Evolutionary conservation across 345 rosid genomes (phyloP).

Genomic region (Viola odorata): DNA sequence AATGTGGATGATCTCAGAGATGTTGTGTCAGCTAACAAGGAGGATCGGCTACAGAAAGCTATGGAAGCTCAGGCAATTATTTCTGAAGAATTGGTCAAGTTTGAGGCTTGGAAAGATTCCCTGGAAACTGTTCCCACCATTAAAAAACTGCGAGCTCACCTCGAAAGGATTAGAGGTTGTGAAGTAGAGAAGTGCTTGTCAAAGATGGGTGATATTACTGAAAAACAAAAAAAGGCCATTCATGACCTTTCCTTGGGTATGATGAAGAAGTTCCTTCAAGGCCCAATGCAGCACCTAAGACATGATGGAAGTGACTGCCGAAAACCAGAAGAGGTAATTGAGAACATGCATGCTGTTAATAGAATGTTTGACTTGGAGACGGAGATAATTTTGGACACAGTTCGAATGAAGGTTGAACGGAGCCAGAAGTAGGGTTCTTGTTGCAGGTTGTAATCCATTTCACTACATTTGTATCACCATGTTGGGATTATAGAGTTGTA

Average conservation of each 20-base stretch:
- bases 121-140: constrained; percentile 22
- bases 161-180: constrained; percentile 20
- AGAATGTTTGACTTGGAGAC: constrained; percentile 22
- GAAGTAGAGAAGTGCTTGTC: constrained; percentile 21
- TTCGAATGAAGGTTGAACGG: constrained; percentile 17
- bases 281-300: constrained; percentile 29
- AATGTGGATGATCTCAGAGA: constrained; percentile 24
- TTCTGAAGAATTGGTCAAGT: constrained; percentile 12
- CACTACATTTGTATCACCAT: not conserved
- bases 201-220: constrained; percentile 19
- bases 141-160: constrained; percentile 17
- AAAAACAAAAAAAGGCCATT: constrained; percentile 11
- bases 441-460: not conserved
- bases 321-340: constrained; percentile 16
- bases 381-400: constrained; percentile 14
- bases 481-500: not conserved
- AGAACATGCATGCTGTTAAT: constrained; percentile 19
- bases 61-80: constrained; percentile 18
- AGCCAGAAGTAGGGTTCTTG: constrained; percentile 9
- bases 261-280: constrained; percentile 20
- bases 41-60: constrained; percentile 23
- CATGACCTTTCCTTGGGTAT: constrained; percentile 23
- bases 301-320: constrained; percentile 16
- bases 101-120: constrained; percentile 29
- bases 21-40: constrained; percentile 22